Conservation (phyloP, 805 yeast species). For the Ogataea methylovora region DNA sequence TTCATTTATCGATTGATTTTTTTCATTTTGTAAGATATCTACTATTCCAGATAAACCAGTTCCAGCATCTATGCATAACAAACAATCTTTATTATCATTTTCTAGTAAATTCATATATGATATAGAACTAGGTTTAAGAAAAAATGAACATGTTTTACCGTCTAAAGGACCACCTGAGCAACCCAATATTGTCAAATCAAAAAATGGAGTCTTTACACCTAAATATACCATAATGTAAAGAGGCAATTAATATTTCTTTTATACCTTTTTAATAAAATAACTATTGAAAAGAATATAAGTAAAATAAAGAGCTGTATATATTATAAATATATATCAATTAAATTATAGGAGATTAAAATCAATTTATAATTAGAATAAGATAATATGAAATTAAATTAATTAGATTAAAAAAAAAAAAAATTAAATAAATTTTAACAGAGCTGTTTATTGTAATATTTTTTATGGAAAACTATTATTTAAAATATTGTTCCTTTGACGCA, state of each 20-base stretch:
- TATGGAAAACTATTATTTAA: no score
- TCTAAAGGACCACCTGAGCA: conserved; percentile 84
- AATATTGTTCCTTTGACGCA: no score
- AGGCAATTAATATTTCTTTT: not conserved
- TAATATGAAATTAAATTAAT: no score
- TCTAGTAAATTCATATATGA: conserved; percentile 32
- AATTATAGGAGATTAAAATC: no score
- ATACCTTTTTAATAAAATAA: not conserved
- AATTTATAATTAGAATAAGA: no score
- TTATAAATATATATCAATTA: no score
- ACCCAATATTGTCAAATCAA: conserved; percentile 65
- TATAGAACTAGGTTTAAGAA: conserved; percentile 48
- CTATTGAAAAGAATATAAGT: no score
- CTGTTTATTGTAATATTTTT: no score
- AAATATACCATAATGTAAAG: not conserved
- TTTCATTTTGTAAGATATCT: conserved; percentile 21
- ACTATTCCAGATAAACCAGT: conserved; percentile 53
- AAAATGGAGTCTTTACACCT: conserved; percentile 12
- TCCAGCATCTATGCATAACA: conserved; percentile 75
- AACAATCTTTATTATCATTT: conserved; percentile 21
- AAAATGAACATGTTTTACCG: conserved; percentile 56
- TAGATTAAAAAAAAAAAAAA: no score
- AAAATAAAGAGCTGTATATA: no score
- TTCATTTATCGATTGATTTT: not conserved
- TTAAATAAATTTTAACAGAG: no score